phyloP scores from a whole-genome alignment of 345 rosid species.

The Turritis glabra region DNA sequence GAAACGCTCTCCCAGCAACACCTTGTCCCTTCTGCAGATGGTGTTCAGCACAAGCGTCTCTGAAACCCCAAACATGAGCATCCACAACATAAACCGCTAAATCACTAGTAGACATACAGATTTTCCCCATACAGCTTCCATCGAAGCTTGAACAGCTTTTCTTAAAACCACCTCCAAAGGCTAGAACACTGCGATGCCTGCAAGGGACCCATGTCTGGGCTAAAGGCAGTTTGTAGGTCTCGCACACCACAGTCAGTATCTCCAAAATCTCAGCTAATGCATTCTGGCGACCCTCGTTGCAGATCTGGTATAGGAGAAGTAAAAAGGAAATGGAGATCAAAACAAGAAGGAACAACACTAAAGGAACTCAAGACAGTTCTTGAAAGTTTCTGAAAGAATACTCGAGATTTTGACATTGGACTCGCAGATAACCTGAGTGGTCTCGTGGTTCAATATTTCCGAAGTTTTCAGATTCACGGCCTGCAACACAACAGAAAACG shows the following conservation, averaged over 20 bases:
- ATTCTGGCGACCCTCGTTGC: constrained; percentile 83
- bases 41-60: constrained; percentile 92
- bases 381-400: constrained; percentile 38
- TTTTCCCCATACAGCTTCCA: constrained; percentile 83
- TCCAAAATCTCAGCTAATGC: constrained; percentile 90
- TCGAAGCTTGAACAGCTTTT: constrained; percentile 88
- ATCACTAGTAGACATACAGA: constrained; percentile 94
- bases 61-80: constrained; percentile 92
- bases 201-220: constrained; percentile 99
- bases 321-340: constrained; percentile 35
- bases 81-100: constrained; percentile 84
- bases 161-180: constrained; percentile 84
- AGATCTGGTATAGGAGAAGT: constrained; percentile 57
- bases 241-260: constrained; percentile 82
- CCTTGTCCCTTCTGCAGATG: constrained; percentile 97
- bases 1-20: constrained; percentile 85
- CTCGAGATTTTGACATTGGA: constrained; percentile 36
- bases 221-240: constrained; percentile 81
- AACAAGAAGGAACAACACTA: constrained; percentile 36
- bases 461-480: constrained; percentile 93
- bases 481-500: constrained; percentile 45
- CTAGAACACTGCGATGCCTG: constrained; percentile 80
- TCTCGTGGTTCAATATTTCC: constrained; percentile 69
- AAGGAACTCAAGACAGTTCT: constrained; percentile 32
- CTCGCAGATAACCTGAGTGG: constrained; percentile 62